Base-by-base conservation (phyloP, 306 rosid species). In the Alnus glutinosa region DNA sequence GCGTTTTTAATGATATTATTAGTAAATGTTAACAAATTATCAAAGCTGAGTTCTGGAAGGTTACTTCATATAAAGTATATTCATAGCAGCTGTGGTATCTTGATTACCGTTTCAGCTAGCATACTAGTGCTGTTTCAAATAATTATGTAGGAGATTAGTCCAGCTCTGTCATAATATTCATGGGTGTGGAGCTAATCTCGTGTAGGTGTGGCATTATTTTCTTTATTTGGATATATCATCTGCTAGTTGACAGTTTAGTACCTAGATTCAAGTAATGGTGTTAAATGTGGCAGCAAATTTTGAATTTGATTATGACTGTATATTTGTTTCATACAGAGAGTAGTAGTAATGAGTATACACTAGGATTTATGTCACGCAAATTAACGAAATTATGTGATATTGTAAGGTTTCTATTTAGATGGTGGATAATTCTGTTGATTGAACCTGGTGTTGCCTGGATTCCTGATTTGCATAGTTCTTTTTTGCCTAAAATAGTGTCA, bases 401-500 rank as follows among this genome's bases (percentile, higher is more conserved):
- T 28, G 66, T 9, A 9, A 59, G 34, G 66, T 28, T 59, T 59
- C 37, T 59, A 23, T 28, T 28, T 59, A 23, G 51, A 68, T 39
- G 32, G 51, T 42, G 14, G 16, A 39, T 68, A 9, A 23, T 68
- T 44, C 72, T 15, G 15, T 42, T 42, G 10, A 9, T 68, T 42
- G 16, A 42, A 39, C 16, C 1, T 68, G 71, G 16, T 39, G 32
- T 68, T 68, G 5, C 30, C 52, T 18, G 32, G 8, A 32, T 34
- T 62, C 69, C 32, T 62, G 6, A 62, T 62, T 32, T 11, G 44
- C 44, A 32, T 57, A 5, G 15, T 62, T 67, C 42, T 50, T 15
- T 66, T 50, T 58, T 73, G 23, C 74, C 51, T 68, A 71, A 57
- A 55, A 50, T 78, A 59, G 75, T 34, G 74, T 14, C 74, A 49